phyloP scores from a whole-genome alignment of 176 grass and related monocot species.

The Oryza longistaminata region DNA sequence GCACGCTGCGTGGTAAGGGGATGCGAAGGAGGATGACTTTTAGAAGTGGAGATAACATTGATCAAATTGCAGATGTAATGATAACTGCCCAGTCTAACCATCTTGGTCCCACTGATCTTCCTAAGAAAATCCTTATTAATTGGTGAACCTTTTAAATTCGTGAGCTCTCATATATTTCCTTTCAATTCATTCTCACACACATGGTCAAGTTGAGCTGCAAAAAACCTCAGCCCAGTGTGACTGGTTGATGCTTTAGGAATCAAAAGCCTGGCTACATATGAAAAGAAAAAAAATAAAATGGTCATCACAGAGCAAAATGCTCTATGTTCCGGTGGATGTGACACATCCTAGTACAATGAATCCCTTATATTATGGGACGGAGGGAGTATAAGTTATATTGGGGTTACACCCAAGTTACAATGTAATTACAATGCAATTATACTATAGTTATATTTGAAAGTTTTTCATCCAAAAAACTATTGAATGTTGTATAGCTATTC shows the following conservation, averaged over 20 bases:
- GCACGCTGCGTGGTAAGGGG: too few relatives aligned
- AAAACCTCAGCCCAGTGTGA: background rate
- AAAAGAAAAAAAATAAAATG: background rate
- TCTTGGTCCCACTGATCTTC: background rate
- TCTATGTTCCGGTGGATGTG: slow-evolving; percentile 4
- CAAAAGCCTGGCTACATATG: background rate
- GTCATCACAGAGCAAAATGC: slow-evolving; percentile 15
- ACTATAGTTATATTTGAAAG: too few relatives aligned
- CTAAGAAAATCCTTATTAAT: background rate
- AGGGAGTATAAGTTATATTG: too few relatives aligned
- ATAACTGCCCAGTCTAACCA: background rate
- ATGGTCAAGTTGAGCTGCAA: background rate
- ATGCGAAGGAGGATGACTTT: too few relatives aligned
- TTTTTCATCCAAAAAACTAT: too few relatives aligned
- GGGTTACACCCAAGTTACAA: too few relatives aligned
- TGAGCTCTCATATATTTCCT: background rate
- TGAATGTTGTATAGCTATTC: too few relatives aligned
- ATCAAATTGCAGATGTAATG: background rate
- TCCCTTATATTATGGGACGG: too few relatives aligned
- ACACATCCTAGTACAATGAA: too few relatives aligned
- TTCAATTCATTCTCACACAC: background rate
- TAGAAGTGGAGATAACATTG: too few relatives aligned
- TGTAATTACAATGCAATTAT: too few relatives aligned
- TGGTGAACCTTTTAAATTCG: background rate
- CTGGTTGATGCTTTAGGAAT: slow-evolving; percentile 13